phyloP scores from a whole-genome alignment of 352 stramenopile genomes.

The Globisporangium splendens region DNA sequence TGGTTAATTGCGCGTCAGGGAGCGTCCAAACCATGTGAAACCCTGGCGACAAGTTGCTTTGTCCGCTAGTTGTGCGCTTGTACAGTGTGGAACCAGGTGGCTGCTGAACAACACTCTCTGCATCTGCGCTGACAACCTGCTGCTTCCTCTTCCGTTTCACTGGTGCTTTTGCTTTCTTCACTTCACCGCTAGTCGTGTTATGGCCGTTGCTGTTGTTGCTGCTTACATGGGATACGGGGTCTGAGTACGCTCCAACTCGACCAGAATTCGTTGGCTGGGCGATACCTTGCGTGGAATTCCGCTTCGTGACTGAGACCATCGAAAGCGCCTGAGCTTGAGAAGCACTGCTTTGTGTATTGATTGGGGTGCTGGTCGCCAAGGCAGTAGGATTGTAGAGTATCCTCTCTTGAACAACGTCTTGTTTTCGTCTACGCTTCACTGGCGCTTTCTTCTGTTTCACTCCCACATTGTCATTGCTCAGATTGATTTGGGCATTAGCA shows the following conservation, averaged over 20 bases:
- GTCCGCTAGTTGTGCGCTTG: background rate
- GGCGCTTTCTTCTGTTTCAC: background rate
- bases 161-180: background rate
- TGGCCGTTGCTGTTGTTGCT: too few relatives aligned
- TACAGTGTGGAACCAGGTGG: background rate
- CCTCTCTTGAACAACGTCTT: background rate
- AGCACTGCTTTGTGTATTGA: background rate
- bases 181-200: background rate
- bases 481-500: background rate
- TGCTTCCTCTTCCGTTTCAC: background rate
- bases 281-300: background rate
- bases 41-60: background rate
- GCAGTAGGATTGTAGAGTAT: background rate
- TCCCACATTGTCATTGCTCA: background rate
- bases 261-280: too few relatives aligned
- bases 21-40: background rate
- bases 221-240: too few relatives aligned
- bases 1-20: background rate
- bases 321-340: background rate
- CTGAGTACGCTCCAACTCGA: too few relatives aligned
- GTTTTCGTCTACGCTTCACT: conserved; percentile 7
- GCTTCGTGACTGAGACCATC: background rate
- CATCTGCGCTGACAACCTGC: background rate
- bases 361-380: background rate
- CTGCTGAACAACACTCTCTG: background rate